Base-by-base conservation (phyloP, 2,329 filamentous ascomycete genomes). In the Mycogone perniciosa region DNA sequence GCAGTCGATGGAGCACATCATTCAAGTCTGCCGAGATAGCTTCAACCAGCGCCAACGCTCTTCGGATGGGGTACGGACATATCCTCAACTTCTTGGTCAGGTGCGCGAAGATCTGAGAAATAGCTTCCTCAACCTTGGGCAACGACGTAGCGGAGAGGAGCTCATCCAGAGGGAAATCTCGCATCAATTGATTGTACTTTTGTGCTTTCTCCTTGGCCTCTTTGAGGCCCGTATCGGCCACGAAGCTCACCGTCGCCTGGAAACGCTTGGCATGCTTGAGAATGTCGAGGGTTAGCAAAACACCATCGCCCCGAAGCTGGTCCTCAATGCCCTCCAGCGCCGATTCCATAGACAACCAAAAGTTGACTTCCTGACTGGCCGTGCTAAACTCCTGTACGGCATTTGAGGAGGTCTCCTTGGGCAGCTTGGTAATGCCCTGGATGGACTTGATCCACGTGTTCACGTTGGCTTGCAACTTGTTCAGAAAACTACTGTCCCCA, bases 381-480 rank as follows among this genome's bases (percentile, higher is more conserved):
- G 90, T 95, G 59, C 71, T 74, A 53, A 75, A 73, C 51, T 75
- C 71, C 55, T 73, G 71, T 49, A 67, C 70, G 78, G 57, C 80
- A 77, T 67, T 85, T 65, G 75, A 80, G 4, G 76, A 74, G 1
- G 89, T 84, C 61, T 99, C 93, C 62, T 90, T 84, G 38, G 89
- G 89, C 75, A 96, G 87, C 71, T 95, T 95, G 37, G 93, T 99
- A 60, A 96, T 95, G 44, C 86, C 86, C 67, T 96, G 92, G 57
- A 99, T 99, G 8, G 92, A 95, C 72, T 95, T 95, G 72, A 99
- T 99, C 93, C 93, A 99, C 56, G 86, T 85, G 67, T 97, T 99
- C 54, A 97, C 93, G 44, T 86, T 93, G 46, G 88, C 86, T 66
- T 97, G 93, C 35, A 99, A 76, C 60, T 86, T 90, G 70, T 99